These are phyloP conservation scores for Coniochaeta hoffmannii DNA, from an alignment of 2,329 filamentous ascomycete genomes.

Conservation along the genomic window DNA sequence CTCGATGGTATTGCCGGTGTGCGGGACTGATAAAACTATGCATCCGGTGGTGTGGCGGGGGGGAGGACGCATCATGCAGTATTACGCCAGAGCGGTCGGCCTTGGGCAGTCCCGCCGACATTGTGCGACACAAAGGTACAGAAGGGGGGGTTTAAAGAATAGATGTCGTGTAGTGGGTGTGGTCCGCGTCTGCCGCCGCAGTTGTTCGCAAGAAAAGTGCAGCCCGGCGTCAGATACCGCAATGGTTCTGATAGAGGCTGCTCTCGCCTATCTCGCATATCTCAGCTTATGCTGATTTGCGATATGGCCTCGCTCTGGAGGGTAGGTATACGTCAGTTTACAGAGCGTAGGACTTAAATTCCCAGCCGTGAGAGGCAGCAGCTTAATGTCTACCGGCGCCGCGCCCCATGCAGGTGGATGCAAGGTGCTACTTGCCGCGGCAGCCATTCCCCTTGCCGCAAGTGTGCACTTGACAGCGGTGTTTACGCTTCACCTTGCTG, in stretches of 20 bases:
- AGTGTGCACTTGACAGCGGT: background rate
- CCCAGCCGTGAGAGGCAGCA: background rate
- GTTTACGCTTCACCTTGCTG: conserved; percentile 1
- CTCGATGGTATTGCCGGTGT: background rate
- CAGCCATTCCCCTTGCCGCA: background rate
- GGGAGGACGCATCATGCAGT: background rate
- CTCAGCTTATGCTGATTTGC: too few relatives aligned
- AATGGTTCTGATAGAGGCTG: background rate
- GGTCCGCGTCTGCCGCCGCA: background rate
- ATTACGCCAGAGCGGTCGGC: too few relatives aligned
- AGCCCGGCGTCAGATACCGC: background rate
- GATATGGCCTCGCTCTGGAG: too few relatives aligned
- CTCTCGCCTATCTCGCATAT: background rate
- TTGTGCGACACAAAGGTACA: too few relatives aligned
- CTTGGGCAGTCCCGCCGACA: too few relatives aligned
- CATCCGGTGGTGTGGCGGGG: background rate
- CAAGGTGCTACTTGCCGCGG: background rate
- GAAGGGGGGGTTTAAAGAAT: too few relatives aligned
- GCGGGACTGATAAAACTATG: background rate
- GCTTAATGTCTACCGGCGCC: background rate
- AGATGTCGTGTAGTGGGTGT: background rate
- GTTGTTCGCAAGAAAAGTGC: background rate
- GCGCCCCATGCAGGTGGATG: background rate
- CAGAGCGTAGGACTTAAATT: background rate
- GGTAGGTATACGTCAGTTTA: background rate